Conservation (phyloP, 257 asterid genomes). For the Verbena officinalis region DNA sequence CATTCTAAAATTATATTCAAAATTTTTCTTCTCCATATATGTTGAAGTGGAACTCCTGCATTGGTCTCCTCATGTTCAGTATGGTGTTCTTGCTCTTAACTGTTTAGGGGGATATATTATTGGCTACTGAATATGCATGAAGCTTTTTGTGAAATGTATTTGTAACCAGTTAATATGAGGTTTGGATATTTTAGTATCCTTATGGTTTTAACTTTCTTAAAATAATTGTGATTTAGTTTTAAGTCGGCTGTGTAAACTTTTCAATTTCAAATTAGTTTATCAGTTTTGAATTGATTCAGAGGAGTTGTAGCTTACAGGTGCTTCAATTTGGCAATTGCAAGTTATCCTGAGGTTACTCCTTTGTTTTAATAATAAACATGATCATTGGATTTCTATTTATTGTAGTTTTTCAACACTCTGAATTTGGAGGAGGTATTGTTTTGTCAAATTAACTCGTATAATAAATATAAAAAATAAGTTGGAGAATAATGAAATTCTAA, state of each 20-base stretch:
- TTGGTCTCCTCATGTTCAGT: conserved; percentile 6
- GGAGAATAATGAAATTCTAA: background rate
- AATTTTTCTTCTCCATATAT: background rate
- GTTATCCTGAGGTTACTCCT: too few species aligned
- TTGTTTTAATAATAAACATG: background rate
- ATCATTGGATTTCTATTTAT: background rate
- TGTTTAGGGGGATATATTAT: background rate
- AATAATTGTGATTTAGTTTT: conserved; percentile 13
- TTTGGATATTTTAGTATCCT: background rate
- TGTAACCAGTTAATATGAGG: background rate
- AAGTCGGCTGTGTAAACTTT: background rate
- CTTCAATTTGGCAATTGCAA: too few species aligned
- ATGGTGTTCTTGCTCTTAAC: conserved; percentile 16
- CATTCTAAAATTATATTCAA: background rate
- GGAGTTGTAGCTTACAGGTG: too few species aligned
- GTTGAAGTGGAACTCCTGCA: conserved; percentile 16
- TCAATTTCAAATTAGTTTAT: too few species aligned
- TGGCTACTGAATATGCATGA: background rate
- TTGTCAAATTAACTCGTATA: conserved; percentile 1
- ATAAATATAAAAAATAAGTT: background rate
- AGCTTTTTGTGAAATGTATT: background rate
- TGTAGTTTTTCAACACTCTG: background rate
- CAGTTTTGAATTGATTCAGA: too few species aligned
- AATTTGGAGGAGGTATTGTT: conserved; percentile 10
- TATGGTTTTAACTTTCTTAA: background rate